Conservation (phyloP, 345 rosid species). For the Moringa oleifera region DNA sequence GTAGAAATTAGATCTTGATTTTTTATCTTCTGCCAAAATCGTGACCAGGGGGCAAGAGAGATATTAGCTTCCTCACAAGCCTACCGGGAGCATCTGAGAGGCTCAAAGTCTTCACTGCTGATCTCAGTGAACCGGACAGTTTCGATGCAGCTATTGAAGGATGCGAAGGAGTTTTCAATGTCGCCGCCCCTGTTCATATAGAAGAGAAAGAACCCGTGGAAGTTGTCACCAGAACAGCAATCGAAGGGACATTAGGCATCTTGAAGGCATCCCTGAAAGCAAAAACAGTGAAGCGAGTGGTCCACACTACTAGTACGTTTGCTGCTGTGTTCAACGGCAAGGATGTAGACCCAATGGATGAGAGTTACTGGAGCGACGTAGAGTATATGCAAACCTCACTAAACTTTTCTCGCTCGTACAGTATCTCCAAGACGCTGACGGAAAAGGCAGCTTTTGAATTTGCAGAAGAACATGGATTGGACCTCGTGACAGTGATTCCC, state of each 20-base stretch:
- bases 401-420: constrained; percentile 24
- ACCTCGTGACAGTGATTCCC: constrained; percentile 37
- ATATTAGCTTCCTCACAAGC: constrained; percentile 46
- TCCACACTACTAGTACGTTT: constrained; percentile 54
- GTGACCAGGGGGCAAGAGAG: constrained; percentile 39
- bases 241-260: constrained; percentile 47
- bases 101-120: constrained; percentile 48
- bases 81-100: constrained; percentile 49
- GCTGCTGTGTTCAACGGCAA: constrained; percentile 21
- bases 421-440: constrained; percentile 33
- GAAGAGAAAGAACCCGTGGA: constrained; percentile 40
- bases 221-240: constrained; percentile 36
- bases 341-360: constrained; percentile 25
- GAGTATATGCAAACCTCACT: constrained; percentile 13
- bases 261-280: constrained; percentile 43
- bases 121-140: constrained; percentile 41
- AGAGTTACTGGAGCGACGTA: constrained; percentile 26
- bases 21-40: too few species aligned
- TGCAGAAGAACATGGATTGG: constrained; percentile 30
- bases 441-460: constrained; percentile 39
- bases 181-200: constrained; percentile 46
- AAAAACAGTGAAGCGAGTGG: constrained; percentile 49
- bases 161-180: constrained; percentile 53
- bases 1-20: too few species aligned
- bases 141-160: constrained; percentile 51